Conservation (phyloP, 306 rosid genomes). For the Prinsepia uniflora region DNA sequence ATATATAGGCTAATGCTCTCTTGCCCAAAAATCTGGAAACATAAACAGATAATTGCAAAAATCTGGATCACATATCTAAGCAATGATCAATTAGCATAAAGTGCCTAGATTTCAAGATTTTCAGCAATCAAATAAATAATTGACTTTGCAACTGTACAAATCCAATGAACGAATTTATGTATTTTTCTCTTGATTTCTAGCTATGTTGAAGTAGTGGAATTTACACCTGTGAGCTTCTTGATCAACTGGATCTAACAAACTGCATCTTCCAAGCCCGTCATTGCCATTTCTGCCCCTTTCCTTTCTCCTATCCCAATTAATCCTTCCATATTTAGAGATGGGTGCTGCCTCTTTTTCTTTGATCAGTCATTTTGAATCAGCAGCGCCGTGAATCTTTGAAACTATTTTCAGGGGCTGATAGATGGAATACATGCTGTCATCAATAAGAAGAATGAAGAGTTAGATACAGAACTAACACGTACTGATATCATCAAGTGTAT, state of each 20-base stretch:
- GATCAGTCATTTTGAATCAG: not conserved
- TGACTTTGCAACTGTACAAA: not conserved
- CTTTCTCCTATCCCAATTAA: not conserved
- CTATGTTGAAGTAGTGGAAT: not conserved
- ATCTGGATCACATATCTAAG: not conserved
- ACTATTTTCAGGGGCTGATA: conserved; percentile 63
- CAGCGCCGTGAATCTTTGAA: not conserved
- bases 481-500: conserved; percentile 89
- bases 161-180: not conserved
- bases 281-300: not conserved
- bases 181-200: not conserved
- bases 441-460: conserved; percentile 52
- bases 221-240: not conserved
- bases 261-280: not conserved
- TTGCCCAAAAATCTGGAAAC: not conserved
- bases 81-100: not conserved
- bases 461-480: conserved; percentile 67
- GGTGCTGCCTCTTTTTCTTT: not conserved
- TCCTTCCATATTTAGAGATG: not conserved
- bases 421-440: conserved; percentile 56
- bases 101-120: not conserved
- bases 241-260: too few species aligned
- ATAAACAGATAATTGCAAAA: not conserved
- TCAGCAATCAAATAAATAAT: not conserved
- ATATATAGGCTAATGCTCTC: not conserved